phyloP scores from a whole-genome alignment of 306 rosid genomes.

The Cucumis hystrix region DNA sequence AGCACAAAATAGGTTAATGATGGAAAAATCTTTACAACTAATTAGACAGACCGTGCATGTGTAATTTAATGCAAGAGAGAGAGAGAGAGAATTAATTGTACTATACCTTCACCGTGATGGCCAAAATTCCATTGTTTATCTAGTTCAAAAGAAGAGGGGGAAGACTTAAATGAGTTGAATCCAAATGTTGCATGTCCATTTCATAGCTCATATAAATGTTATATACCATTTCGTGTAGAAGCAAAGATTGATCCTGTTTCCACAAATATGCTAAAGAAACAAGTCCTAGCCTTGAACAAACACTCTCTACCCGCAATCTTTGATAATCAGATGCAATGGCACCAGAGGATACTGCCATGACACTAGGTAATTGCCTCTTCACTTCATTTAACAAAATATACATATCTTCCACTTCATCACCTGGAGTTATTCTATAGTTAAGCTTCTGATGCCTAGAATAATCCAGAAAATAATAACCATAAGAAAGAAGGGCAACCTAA shows the following conservation, averaged over 20 bases:
- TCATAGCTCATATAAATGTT: slow-evolving; percentile 8
- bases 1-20: background rate
- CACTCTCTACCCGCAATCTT: slow-evolving; percentile 92
- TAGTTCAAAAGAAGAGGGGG: slow-evolving; percentile 15
- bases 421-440: slow-evolving; percentile 65
- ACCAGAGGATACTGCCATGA: slow-evolving; percentile 81
- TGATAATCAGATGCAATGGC: slow-evolving; percentile 99
- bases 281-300: slow-evolving; percentile 97
- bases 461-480: slow-evolving; percentile 11
- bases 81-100: slow-evolving; percentile 17
- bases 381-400: slow-evolving; percentile 71
- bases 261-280: slow-evolving; percentile 95
- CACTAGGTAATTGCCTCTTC: slow-evolving; percentile 69
- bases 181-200: background rate
- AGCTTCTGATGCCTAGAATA: slow-evolving; percentile 65
- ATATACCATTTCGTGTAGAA: slow-evolving; percentile 90
- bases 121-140: slow-evolving; percentile 68
- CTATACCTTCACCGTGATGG: slow-evolving; percentile 88
- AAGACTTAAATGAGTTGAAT: background rate
- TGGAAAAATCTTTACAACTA: background rate
- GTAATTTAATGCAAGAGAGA: background rate
- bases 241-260: slow-evolving; percentile 92
- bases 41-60: background rate
- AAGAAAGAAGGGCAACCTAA: background rate
- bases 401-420: slow-evolving; percentile 98